A percentile compares a stretch with the other conserved stretches of the same genome.
Evolutionary conservation across 2,329 filamentous ascomycete species (phyloP).

Genomic region (Trichoderma lentiforme): DNA sequence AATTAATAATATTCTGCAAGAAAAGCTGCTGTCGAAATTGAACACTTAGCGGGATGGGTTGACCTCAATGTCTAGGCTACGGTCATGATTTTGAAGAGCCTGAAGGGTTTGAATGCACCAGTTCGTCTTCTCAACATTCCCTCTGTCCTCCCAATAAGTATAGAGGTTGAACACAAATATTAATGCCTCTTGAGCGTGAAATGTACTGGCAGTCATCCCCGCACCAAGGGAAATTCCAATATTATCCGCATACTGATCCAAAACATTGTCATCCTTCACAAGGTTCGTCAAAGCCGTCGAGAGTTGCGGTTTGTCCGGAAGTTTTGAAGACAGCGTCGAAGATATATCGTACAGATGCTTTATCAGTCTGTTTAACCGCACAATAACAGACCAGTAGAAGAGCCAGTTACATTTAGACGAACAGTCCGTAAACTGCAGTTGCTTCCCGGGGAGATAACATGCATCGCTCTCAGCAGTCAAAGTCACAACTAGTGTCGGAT

Average conservation of each 20-base stretch:
- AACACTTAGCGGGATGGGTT: not conserved
- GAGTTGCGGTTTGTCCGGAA: not conserved
- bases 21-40: not conserved
- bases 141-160: not conserved
- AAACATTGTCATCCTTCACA: not conserved
- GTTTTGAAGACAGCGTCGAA: not conserved
- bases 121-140: not conserved
- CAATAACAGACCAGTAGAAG: not conserved
- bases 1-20: not conserved
- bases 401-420: not conserved
- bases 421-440: not conserved
- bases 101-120: not conserved
- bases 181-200: not conserved
- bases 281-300: not conserved
- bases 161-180: not conserved
- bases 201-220: not conserved
- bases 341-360: not conserved
- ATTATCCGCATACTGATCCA: not conserved
- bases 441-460: not conserved
- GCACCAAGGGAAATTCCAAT: not conserved
- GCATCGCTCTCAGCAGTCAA: not conserved
- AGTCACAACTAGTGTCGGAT: not conserved
- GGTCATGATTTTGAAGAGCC: not conserved
- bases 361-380: not conserved
- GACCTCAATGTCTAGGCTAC: not conserved